These are phyloP conservation scores for Fusarium fujikuroi DNA, from an alignment of 2,329 filamentous ascomycete genomes.

Conservation along the genomic window DNA sequence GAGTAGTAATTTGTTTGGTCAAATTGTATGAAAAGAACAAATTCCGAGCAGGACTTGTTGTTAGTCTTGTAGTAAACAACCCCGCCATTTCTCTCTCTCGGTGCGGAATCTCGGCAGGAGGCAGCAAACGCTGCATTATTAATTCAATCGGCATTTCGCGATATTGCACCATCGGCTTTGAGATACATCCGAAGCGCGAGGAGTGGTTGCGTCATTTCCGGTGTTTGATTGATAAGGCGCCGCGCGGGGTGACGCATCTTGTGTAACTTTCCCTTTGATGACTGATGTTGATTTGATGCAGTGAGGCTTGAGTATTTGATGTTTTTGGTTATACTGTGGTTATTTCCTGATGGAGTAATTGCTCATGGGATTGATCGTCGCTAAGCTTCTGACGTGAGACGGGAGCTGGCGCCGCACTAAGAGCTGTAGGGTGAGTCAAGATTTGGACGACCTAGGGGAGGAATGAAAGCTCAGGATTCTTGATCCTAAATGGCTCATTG, in stretches of 20 bases:
- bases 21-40: background rate
- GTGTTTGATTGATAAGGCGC: background rate
- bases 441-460: background rate
- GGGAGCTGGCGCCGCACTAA: conserved; percentile 3
- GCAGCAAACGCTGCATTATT: background rate
- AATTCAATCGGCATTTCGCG: background rate
- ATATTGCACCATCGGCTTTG: conserved; percentile 7
- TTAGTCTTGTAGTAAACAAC: background rate
- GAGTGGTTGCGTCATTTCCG: conserved; percentile 16
- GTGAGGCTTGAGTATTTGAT: background rate
- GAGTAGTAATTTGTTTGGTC: background rate
- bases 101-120: background rate
- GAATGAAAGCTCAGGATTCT: too few species aligned
- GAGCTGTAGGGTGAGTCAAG: background rate
- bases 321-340: background rate
- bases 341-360: conserved; percentile 7
- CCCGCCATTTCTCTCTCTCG: background rate
- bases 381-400: conserved; percentile 27
- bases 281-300: background rate
- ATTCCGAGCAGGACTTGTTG: background rate
- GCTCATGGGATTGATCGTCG: background rate
- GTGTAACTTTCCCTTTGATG: background rate
- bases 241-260: background rate
- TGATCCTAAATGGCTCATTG: too few species aligned
- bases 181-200: conserved; percentile 12